Evolutionary conservation across 495 filamentous ascomycete genomes (phyloP), one percentile per base, ranked within the genome.

Genomic region (Ramalina peruviana): DNA sequence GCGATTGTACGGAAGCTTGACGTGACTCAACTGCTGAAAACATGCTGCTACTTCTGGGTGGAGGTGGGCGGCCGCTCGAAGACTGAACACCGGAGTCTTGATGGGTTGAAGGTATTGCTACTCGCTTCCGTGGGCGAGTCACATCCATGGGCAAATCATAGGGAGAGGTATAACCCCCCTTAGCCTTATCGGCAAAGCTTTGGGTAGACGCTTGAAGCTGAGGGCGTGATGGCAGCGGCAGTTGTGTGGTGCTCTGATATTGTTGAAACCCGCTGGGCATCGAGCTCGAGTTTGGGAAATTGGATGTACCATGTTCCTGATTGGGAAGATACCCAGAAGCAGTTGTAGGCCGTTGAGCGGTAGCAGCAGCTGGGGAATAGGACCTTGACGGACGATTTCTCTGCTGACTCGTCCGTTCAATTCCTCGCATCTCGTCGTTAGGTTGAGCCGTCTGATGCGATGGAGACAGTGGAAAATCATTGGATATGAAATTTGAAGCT

Each of bases 101-200:
- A 40, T 46, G 51, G 59, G 64, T 46, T 36, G 69, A 67, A 39
- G 68, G 68, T 45, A 63, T 65, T 49, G 67, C 75, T 43, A 63
- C 62, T 49, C 75, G 65, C 67, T 78, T 79, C 61, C 67, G 65
- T 76, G 82, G 82, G 48, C 78, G 77, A 16, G 81, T 73, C 15
- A 96, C 73, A 43, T 94, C 90, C 66, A 93, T 86, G 3, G 92
- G 92, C 4, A 98, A 74, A 64, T 98, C 92, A 56, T 94, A 98
- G 4, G 92, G 92, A 21, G 88, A 95, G 27, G 79, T 74, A 61
- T 97, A 98, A 10, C 90, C 89, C 39, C 88, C 81, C 62, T 93
- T 97, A 7, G 85, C 68, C 54, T 88, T 90, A 59, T 88, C 82
- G 5, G 77, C 85, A 63, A 94, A 98, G 60, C 90, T 96, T 75